Percentiles rank a stretch among this genome's conserved stretches.
Conservation (phyloP, 352 stramenopile species). For the Phytopythium chamaehyphon region DNA sequence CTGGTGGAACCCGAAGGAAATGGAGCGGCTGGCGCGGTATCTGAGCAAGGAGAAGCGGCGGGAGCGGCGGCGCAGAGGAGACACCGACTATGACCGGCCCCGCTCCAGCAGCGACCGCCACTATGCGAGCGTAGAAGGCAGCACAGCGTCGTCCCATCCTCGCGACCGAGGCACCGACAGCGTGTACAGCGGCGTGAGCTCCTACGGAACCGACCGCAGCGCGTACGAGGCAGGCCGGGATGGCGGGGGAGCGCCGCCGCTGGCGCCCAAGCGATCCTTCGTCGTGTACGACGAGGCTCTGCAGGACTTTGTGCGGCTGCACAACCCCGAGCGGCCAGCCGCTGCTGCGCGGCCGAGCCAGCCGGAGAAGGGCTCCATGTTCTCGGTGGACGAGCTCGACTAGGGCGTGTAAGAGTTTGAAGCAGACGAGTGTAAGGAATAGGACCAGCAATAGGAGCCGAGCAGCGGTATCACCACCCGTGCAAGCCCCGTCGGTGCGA, state of each 20-base stretch:
- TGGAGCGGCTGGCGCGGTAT: slow-evolving; percentile 24
- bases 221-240: background rate
- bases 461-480: too few relatives aligned
- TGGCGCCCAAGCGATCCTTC: background rate
- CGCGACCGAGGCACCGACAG: background rate
- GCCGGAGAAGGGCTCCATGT: background rate
- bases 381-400: slow-evolving; percentile 7
- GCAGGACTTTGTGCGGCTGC: slow-evolving; percentile 5
- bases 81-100: slow-evolving; percentile 4
- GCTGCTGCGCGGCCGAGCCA: background rate
- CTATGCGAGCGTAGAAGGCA: background rate
- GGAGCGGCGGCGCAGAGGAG: slow-evolving; percentile 13
- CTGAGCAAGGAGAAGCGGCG: slow-evolving; percentile 17
- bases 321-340: slow-evolving; percentile 9
- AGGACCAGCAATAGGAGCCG: too few relatives aligned
- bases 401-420: background rate
- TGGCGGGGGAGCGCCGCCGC: background rate
- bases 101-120: slow-evolving; percentile 1
- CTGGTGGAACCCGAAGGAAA: slow-evolving; percentile 33
- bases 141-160: background rate
- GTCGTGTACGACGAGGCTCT: slow-evolving; percentile 9
- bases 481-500: too few relatives aligned
- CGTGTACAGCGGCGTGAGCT: slow-evolving; percentile 4
- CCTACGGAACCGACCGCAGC: slow-evolving; percentile 1
- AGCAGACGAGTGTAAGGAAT: too few relatives aligned